Percentiles rank a stretch among this genome's conserved stretches.
Conservation (phyloP, 2,329 filamentous ascomycete genomes). For the Pyricularia pennisetigena region DNA sequence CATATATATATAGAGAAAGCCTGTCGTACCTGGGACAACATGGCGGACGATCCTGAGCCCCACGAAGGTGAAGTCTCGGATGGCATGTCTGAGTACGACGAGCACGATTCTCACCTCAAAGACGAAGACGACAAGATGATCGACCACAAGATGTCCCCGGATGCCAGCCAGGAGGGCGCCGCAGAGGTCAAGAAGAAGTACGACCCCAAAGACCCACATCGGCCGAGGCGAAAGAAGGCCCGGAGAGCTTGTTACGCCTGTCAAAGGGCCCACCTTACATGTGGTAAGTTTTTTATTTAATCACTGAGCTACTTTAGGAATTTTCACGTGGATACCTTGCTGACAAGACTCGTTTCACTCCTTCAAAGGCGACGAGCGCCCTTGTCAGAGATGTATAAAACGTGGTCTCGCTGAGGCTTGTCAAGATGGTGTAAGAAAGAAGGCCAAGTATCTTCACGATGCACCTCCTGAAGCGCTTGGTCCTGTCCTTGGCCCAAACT, state of each 20-base stretch:
- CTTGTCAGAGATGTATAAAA: conserved; percentile 90
- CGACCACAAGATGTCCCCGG: conserved; percentile 30
- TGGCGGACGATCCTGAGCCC: conserved; percentile 44
- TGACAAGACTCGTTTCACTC: conserved; percentile 16
- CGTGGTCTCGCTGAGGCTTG: conserved; percentile 83
- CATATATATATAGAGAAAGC: conserved; percentile 16
- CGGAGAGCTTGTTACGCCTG: conserved; percentile 92
- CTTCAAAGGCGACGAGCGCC: conserved; percentile 76
- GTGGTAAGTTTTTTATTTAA: conserved; percentile 53
- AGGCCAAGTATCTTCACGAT: conserved; percentile 98
- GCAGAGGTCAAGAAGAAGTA: conserved; percentile 56
- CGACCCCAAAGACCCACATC: conserved; percentile 79
- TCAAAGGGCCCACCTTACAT: conserved; percentile 93
- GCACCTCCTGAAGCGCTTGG: conserved; percentile 81
- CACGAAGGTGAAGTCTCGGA: conserved; percentile 46
- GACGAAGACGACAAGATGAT: conserved; percentile 44
- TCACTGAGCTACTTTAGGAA: conserved; percentile 6
- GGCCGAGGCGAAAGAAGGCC: conserved; percentile 91
- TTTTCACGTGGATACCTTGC: background rate
- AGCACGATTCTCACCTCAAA: conserved; percentile 30
- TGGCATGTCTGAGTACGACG: conserved; percentile 46
- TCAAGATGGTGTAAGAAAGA: conserved; percentile 94
- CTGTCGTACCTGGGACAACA: conserved; percentile 31
- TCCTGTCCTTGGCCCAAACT: conserved; percentile 68
- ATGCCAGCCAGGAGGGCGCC: conserved; percentile 16